Base-by-base conservation (phyloP, 345 rosid genomes). In the Eutrema japonicum region DNA sequence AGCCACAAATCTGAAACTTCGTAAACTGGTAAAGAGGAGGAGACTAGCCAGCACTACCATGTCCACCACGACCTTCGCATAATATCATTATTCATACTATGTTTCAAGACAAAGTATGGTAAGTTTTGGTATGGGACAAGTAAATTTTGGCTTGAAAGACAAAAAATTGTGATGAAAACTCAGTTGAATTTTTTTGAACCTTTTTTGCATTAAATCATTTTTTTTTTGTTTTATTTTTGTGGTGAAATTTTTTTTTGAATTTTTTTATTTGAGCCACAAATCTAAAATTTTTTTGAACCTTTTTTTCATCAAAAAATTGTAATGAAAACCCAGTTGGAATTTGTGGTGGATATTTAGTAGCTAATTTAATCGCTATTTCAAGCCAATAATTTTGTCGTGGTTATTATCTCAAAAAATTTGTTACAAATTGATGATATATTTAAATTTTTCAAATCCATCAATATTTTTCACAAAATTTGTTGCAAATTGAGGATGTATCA, bases 101-200 rank as follows among this genome's bases (percentile, higher is more conserved):
- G 11, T 30, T 62, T 30, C 67, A 30, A 29, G 8, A 43, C 67
- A 51, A 27, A 51, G 5, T 51, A 10, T 51, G 56, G n/a, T 48
- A 8, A 48, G 27, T 48, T 16, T 47, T 47, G 4, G 10, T 26
- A 26, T 5, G 56, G 7, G 33, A 50, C 13, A 50, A 10, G 32
- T 50, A 50, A 26, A 2, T 5, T 50, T 26, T 50, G 33, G 55
- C 11, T 13, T 14, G 16, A 6, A 14, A 40, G 32, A 40, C 50
- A 11, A 37, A 32, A 4, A 26, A 38, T 13, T 61, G 50, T 27
- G 50, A 61, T n/a, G 3, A 41, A n/a, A 29, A 61, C 27, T 47
- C 8, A 16, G 16, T 47, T 36, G 7, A n/a, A n/a, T n/a, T n/a
- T n/a, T n/a, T n/a, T n/a, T n/a, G n/a, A n/a, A n/a, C n/a, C n/a